A percentile compares a stretch with the other conserved stretches of the same genome.
Conservation (phyloP, 78 protist genomes). For the Dictyostelium brefeldianum region DNA sequence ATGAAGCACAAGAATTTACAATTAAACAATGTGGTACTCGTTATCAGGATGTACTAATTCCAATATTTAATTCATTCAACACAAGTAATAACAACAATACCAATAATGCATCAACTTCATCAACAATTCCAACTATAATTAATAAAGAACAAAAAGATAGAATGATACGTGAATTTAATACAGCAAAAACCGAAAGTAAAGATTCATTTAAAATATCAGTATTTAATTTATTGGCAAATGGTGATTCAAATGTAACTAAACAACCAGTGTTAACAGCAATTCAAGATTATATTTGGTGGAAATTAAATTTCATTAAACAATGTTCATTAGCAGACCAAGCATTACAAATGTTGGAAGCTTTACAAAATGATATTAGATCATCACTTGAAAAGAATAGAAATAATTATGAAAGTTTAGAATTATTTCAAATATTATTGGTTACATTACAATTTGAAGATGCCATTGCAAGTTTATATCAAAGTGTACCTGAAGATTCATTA, state of each 20-base stretch:
- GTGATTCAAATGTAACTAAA: constrained; percentile 31
- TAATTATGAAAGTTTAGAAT: constrained; percentile 21
- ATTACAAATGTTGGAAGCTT: not conserved
- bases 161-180: constrained; percentile 26
- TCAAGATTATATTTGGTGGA: constrained; percentile 79
- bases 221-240: constrained; percentile 26
- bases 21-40: constrained; percentile 7
- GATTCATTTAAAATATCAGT: constrained; percentile 54
- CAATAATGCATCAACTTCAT: not conserved
- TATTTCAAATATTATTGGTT: constrained; percentile 34
- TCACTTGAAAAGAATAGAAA: not conserved
- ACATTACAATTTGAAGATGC: constrained; percentile 60
- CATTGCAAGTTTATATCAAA: constrained; percentile 13
- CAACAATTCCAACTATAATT: not conserved
- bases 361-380: constrained; percentile 38
- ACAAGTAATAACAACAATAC: not conserved
- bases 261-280: constrained; percentile 21
- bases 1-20: constrained; percentile 18
- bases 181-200: constrained; percentile 29
- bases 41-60: not conserved
- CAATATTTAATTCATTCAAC: constrained; percentile 7
- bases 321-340: no score
- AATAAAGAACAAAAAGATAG: constrained; percentile 16
- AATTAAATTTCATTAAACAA: not conserved
- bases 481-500: constrained; percentile 34